A percentile compares a stretch with the other conserved stretches of the same genome.
These are phyloP conservation scores for Spirogloea muscicola DNA, from an alignment of 139 green algal species.

Conservation along the genomic window DNA sequence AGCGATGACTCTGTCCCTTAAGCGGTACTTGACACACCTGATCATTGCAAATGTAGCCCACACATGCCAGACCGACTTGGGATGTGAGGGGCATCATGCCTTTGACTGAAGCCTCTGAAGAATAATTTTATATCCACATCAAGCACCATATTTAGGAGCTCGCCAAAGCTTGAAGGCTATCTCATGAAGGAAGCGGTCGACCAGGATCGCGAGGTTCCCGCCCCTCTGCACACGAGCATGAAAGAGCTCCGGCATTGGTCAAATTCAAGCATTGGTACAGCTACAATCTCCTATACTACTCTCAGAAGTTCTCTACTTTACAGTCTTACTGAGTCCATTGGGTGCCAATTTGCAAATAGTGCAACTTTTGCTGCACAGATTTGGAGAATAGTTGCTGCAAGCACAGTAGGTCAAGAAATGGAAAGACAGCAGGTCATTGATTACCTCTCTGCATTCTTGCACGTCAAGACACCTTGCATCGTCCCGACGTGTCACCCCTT, in stretches of 20 bases:
- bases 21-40: no score
- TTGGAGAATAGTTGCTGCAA: not conserved
- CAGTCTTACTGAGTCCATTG: not conserved
- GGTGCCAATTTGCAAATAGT: not conserved
- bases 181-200: slow-evolving; percentile 40
- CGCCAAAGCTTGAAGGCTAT: slow-evolving; percentile 42
- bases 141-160: slow-evolving; percentile 43
- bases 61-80: no score
- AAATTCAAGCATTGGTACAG: not conserved
- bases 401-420: not conserved
- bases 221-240: slow-evolving; percentile 15
- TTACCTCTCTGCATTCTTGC: slow-evolving; percentile 33
- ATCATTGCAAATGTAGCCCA: no score
- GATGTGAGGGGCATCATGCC: no score
- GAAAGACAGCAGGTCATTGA: not conserved
- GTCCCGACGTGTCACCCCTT: slow-evolving; percentile 19
- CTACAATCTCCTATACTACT: not conserved
- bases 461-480: slow-evolving; percentile 2
- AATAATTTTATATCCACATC: no score
- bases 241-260: not conserved
- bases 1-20: no score
- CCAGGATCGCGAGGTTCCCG: slow-evolving; percentile 28
- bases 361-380: not conserved
- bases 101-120: no score
- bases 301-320: not conserved